Evolutionary conservation across 179 eudicot species (phyloP).

Genomic region (Drosera spatulata): DNA sequence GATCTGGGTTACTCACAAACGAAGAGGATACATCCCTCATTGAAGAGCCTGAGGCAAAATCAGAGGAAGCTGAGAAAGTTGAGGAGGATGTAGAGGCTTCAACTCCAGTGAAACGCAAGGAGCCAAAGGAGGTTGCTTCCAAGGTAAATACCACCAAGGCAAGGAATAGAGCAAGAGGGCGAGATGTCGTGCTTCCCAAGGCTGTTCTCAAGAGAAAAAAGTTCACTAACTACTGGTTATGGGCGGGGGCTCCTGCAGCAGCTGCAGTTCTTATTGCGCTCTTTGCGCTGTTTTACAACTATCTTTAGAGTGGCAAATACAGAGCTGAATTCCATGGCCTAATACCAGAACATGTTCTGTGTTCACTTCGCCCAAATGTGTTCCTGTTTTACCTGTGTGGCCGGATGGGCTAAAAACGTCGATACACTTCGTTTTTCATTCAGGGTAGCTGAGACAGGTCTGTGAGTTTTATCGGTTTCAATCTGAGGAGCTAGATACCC

Average conservation of each 20-base stretch:
- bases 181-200: constrained; percentile 42
- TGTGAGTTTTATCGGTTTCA: no score
- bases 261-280: constrained; percentile 38
- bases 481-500: no score
- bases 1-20: constrained; percentile 8
- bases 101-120: constrained; percentile 35
- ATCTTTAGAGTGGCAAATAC: constrained; percentile 10
- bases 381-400: no score
- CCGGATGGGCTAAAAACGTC: no score
- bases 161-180: constrained; percentile 36
- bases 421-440: no score
- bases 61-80: constrained; percentile 25
- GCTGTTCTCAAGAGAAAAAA: constrained; percentile 67
- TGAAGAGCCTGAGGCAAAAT: constrained; percentile 22
- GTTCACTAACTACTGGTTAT: constrained; percentile 58
- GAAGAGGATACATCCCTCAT: constrained; percentile 37
- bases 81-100: constrained; percentile 34
- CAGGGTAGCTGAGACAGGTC: no score
- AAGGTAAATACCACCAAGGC: constrained; percentile 6
- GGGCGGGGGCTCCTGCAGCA: constrained; percentile 39
- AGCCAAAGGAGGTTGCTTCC: constrained; percentile 13
- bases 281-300: constrained; percentile 31
- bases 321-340: not conserved
- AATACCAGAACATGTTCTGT: no score
- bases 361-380: no score